Evolutionary conservation across 768 basidiomycete genomes (phyloP).

Genomic region (Exidia glandulosa): DNA sequence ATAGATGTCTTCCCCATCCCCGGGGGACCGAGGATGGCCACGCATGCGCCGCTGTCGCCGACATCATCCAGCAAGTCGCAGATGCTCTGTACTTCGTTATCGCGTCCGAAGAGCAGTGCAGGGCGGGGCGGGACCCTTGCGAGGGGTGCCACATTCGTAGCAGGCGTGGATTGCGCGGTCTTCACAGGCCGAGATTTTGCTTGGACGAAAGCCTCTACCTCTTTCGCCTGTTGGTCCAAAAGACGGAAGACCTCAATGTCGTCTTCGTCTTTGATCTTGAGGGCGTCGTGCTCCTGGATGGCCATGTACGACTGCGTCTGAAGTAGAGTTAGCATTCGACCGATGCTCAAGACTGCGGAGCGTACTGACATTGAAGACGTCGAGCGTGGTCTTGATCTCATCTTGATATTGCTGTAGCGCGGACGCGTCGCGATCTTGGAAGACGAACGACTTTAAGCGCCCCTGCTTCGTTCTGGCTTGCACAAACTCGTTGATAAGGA

Average conservation of each 20-base stretch:
- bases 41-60: neutral
- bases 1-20: slow-evolving; percentile 31
- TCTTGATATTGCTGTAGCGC: neutral
- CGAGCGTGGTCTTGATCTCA: neutral
- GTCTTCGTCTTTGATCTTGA: neutral
- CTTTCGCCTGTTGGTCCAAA: neutral
- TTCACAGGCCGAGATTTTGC: neutral
- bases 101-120: neutral
- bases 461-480: neutral
- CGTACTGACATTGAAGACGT: neutral
- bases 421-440: neutral
- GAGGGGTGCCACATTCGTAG: neutral
- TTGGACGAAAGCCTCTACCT: neutral
- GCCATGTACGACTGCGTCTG: neutral
- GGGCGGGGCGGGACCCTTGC: neutral
- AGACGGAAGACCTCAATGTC: neutral
- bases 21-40: slow-evolving; percentile 17
- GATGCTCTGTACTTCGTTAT: neutral
- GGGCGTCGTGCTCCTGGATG: neutral
- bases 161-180: neutral
- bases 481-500: neutral
- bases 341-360: neutral
- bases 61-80: neutral
- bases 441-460: neutral
- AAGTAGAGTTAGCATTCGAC: neutral